Conservation (phyloP, 805 yeast genomes). For the Cyberlindnera misumaiensis region DNA sequence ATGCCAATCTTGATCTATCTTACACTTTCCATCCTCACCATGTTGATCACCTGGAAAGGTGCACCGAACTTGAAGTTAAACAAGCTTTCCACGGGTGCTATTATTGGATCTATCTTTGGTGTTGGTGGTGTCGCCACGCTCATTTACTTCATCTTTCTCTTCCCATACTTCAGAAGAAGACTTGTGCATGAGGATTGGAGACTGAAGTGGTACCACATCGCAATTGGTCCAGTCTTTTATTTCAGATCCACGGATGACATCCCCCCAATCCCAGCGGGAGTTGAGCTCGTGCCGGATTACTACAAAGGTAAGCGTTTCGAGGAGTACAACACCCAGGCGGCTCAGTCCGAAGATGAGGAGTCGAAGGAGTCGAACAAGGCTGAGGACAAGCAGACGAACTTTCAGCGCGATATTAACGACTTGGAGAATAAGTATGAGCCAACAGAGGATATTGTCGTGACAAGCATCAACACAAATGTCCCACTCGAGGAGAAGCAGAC, state of each 20-base stretch:
- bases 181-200: slow-evolving; percentile 62
- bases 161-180: slow-evolving; percentile 58
- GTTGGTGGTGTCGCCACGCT: slow-evolving; percentile 52
- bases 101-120: slow-evolving; percentile 55
- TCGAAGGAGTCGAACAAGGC: slow-evolving; percentile 7
- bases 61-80: slow-evolving; percentile 60
- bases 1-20: slow-evolving; percentile 57
- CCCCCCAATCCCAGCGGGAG: slow-evolving; percentile 63
- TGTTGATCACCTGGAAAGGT: slow-evolving; percentile 78
- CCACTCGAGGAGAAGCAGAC: slow-evolving; percentile 24
- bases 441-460: slow-evolving; percentile 4
- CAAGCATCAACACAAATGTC: background rate
- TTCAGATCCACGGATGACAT: slow-evolving; percentile 50
- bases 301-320: slow-evolving; percentile 50
- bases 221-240: slow-evolving; percentile 49
- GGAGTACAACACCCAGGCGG: slow-evolving; percentile 6
- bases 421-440: slow-evolving; percentile 14
- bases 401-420: slow-evolving; percentile 17
- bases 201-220: slow-evolving; percentile 47
- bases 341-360: slow-evolving; percentile 1
- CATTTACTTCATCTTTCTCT: slow-evolving; percentile 46
- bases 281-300: slow-evolving; percentile 51
- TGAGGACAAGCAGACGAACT: slow-evolving; percentile 15
- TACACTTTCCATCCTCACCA: slow-evolving; percentile 57
- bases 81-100: slow-evolving; percentile 44